A percentile compares a stretch with the other conserved stretches of the same genome.
phyloP scores from a whole-genome alignment of 768 basidiomycete species.

The Favolaschia claudopus region DNA sequence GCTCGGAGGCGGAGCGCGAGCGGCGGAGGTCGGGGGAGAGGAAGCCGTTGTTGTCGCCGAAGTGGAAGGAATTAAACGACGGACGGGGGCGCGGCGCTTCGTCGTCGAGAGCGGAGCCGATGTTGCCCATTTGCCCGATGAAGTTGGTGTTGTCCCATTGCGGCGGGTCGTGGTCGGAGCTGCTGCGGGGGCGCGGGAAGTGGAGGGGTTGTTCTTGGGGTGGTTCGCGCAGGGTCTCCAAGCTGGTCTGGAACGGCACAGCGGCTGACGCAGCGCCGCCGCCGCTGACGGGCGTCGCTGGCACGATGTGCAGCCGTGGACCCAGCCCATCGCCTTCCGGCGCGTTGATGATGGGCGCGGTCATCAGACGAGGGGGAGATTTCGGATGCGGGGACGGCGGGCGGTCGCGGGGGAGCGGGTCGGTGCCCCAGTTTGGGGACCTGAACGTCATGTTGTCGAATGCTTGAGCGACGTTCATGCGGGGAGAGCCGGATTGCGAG shows the following conservation, averaged over 20 bases:
- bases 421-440: conserved; percentile 65
- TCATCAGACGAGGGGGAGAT: conserved; percentile 69
- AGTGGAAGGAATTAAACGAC: conserved; percentile 12
- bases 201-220: conserved; percentile 6
- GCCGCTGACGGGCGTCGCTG: conserved; percentile 80
- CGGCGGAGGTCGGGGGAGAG: too few relatives aligned
- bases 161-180: conserved; percentile 66
- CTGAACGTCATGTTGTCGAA: conserved; percentile 72
- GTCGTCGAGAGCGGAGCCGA: conserved; percentile 47
- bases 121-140: conserved; percentile 38
- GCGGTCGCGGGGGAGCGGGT: conserved; percentile 54
- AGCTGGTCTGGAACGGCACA: conserved; percentile 59
- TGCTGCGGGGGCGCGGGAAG: conserved; percentile 58
- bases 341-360: conserved; percentile 55
- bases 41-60: conserved; percentile 28
- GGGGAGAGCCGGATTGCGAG: conserved; percentile 67
- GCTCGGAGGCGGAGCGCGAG: too few relatives aligned
- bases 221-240: conserved; percentile 49
- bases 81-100: conserved; percentile 35
- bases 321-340: conserved; percentile 65
- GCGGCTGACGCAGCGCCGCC: conserved; percentile 56
- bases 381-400: conserved; percentile 32
- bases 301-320: conserved; percentile 80
- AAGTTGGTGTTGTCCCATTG: conserved; percentile 56
- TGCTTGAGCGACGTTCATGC: conserved; percentile 62